A percentile compares a stretch with the other conserved stretches of the same genome.
phyloP scores from a whole-genome alignment of 352 stramenopile genomes.

The Discostella stelligera region DNA sequence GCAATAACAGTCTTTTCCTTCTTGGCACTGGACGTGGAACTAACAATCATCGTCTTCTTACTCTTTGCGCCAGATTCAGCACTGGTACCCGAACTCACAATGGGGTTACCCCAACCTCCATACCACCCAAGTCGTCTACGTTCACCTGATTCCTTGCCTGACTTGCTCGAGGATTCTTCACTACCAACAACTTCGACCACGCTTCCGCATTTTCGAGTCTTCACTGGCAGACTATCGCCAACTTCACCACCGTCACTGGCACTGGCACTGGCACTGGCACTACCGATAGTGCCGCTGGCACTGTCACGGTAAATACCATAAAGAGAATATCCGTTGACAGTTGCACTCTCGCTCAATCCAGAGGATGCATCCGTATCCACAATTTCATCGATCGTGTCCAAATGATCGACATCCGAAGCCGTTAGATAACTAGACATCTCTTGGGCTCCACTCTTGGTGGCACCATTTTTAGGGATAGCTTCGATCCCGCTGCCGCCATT shows the following conservation, averaged over 20 bases:
- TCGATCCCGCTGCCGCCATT: neutral
- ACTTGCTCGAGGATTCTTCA: neutral
- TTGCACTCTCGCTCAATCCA: neutral
- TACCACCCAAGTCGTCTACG: neutral
- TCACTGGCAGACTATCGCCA: neutral
- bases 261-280: too few species aligned
- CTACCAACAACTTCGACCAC: neutral
- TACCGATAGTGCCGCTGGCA: neutral
- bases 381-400: neutral
- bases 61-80: neutral
- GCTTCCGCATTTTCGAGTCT: slow-evolving; percentile 2
- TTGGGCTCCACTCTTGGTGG: neutral
- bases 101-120: neutral
- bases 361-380: neutral
- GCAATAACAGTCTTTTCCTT: neutral
- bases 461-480: neutral
- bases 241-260: neutral
- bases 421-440: neutral
- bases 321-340: neutral
- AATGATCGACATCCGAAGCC: neutral
- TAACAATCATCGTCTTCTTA: neutral
- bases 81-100: neutral
- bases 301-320: neutral
- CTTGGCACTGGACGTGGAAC: neutral
- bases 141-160: neutral